Conservation (phyloP, 805 yeast species). For the Yarrowia sp. region DNA sequence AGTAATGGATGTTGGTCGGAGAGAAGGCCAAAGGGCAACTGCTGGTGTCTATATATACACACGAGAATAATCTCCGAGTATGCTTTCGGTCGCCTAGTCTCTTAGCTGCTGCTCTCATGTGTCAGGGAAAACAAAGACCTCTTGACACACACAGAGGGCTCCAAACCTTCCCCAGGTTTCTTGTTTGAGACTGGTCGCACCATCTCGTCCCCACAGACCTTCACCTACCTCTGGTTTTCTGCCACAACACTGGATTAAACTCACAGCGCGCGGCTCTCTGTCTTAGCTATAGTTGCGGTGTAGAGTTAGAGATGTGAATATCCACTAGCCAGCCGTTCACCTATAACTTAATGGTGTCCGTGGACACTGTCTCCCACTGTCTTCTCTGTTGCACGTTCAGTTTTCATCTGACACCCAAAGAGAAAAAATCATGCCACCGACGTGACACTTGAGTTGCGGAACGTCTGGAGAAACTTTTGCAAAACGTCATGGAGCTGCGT, state of each 20-base stretch:
- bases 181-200: background rate
- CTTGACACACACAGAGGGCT: background rate
- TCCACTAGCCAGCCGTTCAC: background rate
- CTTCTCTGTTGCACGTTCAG: too few species aligned
- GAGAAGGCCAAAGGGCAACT: background rate
- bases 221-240: background rate
- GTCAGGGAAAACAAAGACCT: background rate
- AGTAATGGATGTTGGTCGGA: background rate
- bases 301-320: background rate
- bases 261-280: slow-evolving; percentile 1
- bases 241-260: background rate
- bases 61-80: background rate
- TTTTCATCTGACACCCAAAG: too few species aligned
- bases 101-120: slow-evolving; percentile 15
- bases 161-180: slow-evolving; percentile 25
- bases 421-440: too few species aligned
- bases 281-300: slow-evolving; percentile 7
- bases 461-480: background rate
- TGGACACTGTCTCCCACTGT: too few species aligned
- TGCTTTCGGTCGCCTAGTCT: background rate
- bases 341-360: background rate
- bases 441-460: background rate
- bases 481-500: background rate
- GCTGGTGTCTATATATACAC: slow-evolving; percentile 4
- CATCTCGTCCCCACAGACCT: background rate